A percentile compares a stretch with the other conserved stretches of the same genome.
phyloP scores from a whole-genome alignment of 75 land plant genomes.

The Pinus albicaulis region DNA sequence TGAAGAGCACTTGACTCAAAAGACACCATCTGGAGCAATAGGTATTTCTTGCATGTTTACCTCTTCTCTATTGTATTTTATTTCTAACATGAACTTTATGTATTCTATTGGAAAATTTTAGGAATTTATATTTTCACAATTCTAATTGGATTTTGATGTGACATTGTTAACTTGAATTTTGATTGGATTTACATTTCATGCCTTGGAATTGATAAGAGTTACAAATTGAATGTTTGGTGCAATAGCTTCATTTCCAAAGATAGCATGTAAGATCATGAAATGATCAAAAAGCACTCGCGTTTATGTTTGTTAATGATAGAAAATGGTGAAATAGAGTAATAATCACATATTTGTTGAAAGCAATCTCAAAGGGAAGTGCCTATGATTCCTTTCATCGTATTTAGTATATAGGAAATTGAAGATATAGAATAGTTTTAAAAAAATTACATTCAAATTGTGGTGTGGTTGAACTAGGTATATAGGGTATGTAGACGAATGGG shows the following conservation, averaged over 20 bases:
- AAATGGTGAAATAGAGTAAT: not conserved
- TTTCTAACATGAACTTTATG: not conserved
- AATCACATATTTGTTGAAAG: not conserved
- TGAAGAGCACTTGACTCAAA: constrained; percentile 74
- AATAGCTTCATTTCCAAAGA: not conserved
- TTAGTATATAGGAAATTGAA: not conserved
- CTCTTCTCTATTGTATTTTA: not conserved
- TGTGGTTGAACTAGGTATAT: constrained; percentile 2
- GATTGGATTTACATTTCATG: not conserved
- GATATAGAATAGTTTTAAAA: not conserved
- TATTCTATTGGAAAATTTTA: not conserved
- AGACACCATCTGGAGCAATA: no score
- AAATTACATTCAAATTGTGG: not conserved
- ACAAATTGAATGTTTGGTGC: not conserved
- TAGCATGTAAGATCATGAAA: not conserved
- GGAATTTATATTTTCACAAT: not conserved
- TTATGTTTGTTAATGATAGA: not conserved
- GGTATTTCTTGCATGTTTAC: constrained; percentile 10
- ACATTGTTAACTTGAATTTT: not conserved
- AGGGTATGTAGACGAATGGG: not conserved
- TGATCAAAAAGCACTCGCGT: not conserved
- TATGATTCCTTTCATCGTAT: not conserved
- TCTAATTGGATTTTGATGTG: not conserved
- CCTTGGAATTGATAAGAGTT: not conserved
- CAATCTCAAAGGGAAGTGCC: not conserved